phyloP scores from a whole-genome alignment of 2,329 filamentous ascomycete genomes.

The Colletotrichum sojae region DNA sequence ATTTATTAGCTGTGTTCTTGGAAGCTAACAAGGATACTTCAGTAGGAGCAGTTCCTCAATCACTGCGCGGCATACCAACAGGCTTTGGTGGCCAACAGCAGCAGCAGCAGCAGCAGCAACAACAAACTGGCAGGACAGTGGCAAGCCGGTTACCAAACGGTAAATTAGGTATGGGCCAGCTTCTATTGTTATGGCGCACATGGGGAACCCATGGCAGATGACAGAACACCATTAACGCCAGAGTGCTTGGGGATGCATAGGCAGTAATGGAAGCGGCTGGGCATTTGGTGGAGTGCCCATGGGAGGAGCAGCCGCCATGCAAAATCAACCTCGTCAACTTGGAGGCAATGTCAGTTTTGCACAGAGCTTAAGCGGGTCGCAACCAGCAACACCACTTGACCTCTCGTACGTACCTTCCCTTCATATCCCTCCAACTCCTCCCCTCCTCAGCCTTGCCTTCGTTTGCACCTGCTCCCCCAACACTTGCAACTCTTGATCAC shows the following conservation, averaged over 20 bases:
- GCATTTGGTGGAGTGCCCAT: constrained; percentile 75
- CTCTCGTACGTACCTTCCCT: constrained; percentile 70
- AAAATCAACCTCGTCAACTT: constrained; percentile 68
- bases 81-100: constrained; percentile 73
- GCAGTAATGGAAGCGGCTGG: constrained; percentile 70
- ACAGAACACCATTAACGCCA: constrained; percentile 43
- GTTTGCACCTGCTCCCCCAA: not conserved
- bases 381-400: constrained; percentile 73
- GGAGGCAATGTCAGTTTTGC: constrained; percentile 75
- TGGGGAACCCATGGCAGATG: constrained; percentile 25
- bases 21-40: constrained; percentile 50
- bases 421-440: constrained; percentile 5
- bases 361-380: constrained; percentile 75
- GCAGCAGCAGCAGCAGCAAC: constrained; percentile 59
- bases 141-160: constrained; percentile 75
- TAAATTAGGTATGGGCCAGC: constrained; percentile 69
- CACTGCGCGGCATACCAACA: constrained; percentile 73
- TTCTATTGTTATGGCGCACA: constrained; percentile 4
- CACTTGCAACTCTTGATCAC: not conserved
- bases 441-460: not conserved
- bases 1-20: constrained; percentile 13
- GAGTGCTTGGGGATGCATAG: constrained; percentile 49
- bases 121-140: constrained; percentile 65
- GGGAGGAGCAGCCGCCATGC: constrained; percentile 65
- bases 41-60: constrained; percentile 72